Conservation (phyloP, 2,329 filamentous ascomycete genomes). For the Hypoxylon sp. region DNA sequence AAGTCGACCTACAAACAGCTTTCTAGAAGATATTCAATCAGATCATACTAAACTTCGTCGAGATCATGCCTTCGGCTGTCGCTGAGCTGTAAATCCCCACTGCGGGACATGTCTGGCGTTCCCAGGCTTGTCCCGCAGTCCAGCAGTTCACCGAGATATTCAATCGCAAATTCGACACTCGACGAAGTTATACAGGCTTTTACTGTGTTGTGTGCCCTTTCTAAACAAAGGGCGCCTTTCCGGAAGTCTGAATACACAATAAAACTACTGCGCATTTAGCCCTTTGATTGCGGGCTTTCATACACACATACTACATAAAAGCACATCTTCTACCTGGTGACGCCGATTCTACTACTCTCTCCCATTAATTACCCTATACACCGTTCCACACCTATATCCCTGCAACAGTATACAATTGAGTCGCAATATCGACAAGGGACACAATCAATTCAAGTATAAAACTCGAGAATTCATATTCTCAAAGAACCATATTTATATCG, state of each 20-base stretch:
- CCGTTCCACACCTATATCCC: constrained; percentile 22
- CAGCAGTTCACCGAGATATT: constrained; percentile 86
- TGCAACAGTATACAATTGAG: constrained; percentile 17
- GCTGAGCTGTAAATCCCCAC: constrained; percentile 94
- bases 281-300: constrained; percentile 42
- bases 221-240: constrained; percentile 39
- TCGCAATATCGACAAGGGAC: constrained; percentile 11
- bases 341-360: constrained; percentile 24
- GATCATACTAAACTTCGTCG: constrained; percentile 74
- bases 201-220: constrained; percentile 59
- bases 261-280: constrained; percentile 48
- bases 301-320: neutral
- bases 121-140: constrained; percentile 79
- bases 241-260: constrained; percentile 56
- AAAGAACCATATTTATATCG: constrained; percentile 18
- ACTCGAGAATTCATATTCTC: constrained; percentile 20
- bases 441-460: constrained; percentile 11
- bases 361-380: constrained; percentile 24
- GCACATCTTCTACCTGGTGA: constrained; percentile 35
- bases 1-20: constrained; percentile 69
- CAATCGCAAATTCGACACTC: constrained; percentile 70
- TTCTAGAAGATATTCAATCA: constrained; percentile 39
- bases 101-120: constrained; percentile 75
- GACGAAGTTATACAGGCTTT: constrained; percentile 76
- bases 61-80: constrained; percentile 81